phyloP scores from a whole-genome alignment of 352 stramenopile genomes.

The Poterioochromonas sp. region DNA sequence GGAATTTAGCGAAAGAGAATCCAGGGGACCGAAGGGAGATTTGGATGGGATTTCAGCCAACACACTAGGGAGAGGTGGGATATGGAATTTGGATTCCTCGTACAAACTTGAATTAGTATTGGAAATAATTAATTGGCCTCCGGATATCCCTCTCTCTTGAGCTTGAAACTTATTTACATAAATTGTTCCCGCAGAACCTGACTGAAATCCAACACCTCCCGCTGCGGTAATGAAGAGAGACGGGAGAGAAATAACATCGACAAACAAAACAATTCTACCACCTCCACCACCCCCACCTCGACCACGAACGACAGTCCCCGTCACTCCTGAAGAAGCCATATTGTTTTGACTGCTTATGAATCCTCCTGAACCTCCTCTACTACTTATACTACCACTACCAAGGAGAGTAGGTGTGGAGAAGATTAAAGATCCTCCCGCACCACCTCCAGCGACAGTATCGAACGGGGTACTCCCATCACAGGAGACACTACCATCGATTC shows the following conservation, averaged over 20 bases:
- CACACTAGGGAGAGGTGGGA: background rate
- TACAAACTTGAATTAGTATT: background rate
- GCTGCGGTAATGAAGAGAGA: background rate
- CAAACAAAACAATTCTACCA: background rate
- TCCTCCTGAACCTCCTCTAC: background rate
- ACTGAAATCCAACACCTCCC: conserved; percentile 14
- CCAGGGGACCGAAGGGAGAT: background rate
- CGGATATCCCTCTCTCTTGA: too few species aligned
- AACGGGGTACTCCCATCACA: background rate
- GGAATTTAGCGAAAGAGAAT: background rate
- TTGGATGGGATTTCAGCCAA: too few species aligned
- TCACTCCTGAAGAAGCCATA: too few species aligned
- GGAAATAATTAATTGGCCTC: background rate
- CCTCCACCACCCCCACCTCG: conserved; percentile 18
- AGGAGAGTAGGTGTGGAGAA: background rate
- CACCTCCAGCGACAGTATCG: background rate
- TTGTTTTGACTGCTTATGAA: background rate
- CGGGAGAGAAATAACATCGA: background rate
- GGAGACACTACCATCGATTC: background rate
- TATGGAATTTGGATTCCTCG: background rate
- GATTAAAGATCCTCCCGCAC: conserved; percentile 8
- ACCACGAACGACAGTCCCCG: background rate
- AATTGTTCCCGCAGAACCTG: conserved; percentile 28
- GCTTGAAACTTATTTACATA: background rate
- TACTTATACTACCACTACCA: background rate